Evolutionary conservation across 306 rosid genomes (phyloP).

Genomic region (peach (Prunus persica)): DNA sequence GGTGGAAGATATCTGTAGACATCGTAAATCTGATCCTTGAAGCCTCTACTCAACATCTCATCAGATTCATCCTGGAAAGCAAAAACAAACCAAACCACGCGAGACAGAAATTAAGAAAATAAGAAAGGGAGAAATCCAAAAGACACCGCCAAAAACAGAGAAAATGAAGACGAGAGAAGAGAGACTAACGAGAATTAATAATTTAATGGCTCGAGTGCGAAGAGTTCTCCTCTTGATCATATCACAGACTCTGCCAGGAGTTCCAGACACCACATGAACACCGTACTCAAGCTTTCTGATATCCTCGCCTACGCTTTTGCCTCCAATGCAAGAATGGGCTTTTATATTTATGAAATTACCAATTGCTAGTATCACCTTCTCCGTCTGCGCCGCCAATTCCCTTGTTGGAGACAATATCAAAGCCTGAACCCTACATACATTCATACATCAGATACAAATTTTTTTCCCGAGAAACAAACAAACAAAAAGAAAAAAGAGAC

Average conservation of each 20-base stretch:
- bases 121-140: background rate
- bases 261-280: conserved; percentile 97
- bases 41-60: conserved; percentile 99
- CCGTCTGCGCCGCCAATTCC: conserved; percentile 93
- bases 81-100: background rate
- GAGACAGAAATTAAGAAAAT: background rate
- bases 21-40: conserved; percentile 97
- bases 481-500: background rate
- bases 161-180: background rate
- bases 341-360: conserved; percentile 88
- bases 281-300: conserved; percentile 92
- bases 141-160: background rate
- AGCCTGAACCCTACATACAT: conserved; percentile 60
- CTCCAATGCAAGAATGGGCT: conserved; percentile 92
- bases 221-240: conserved; percentile 97
- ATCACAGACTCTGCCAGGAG: conserved; percentile 98
- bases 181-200: conserved; percentile 71
- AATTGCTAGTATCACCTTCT: conserved; percentile 84
- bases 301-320: conserved; percentile 95
- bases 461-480: background rate
- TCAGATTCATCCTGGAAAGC: conserved; percentile 86
- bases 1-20: conserved; percentile 98
- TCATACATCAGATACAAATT: background rate
- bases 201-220: conserved; percentile 86
- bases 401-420: conserved; percentile 95